phyloP scores from a whole-genome alignment of 1,284 basidiomycete genomes.

The Hortiboletus rubellus region DNA sequence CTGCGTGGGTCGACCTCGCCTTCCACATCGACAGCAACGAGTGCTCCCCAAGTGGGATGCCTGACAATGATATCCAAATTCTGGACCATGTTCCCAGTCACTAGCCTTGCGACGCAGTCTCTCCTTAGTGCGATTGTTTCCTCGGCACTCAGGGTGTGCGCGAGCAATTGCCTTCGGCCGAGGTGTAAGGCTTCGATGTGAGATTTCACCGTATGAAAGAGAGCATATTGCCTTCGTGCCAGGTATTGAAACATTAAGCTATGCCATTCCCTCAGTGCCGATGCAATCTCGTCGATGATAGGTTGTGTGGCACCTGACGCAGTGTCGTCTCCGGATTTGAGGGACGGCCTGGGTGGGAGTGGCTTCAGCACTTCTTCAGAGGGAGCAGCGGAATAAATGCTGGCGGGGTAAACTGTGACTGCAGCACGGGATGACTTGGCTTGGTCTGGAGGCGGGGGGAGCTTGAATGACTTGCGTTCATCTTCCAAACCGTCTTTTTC shows the following conservation, averaged over 20 bases:
- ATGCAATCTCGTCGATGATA: slow-evolving; percentile 96
- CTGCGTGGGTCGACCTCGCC: slow-evolving; percentile 71
- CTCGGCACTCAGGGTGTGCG: slow-evolving; percentile 85
- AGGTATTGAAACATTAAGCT: slow-evolving; percentile 91
- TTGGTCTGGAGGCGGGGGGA: slow-evolving; percentile 71
- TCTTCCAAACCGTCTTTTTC: slow-evolving; percentile 44
- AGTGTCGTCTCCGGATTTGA: slow-evolving; percentile 93
- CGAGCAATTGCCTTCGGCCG: slow-evolving; percentile 86
- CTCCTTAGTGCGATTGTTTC: slow-evolving; percentile 82
- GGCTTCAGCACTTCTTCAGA: slow-evolving; percentile 71
- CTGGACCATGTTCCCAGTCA: slow-evolving; percentile 89
- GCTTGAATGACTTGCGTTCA: slow-evolving; percentile 62
- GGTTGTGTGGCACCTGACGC: slow-evolving; percentile 80
- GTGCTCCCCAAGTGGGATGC: slow-evolving; percentile 87
- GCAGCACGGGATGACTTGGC: slow-evolving; percentile 69
- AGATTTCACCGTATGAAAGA: slow-evolving; percentile 84
- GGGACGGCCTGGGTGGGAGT: slow-evolving; percentile 87
- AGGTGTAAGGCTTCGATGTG: slow-evolving; percentile 92
- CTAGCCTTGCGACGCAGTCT: slow-evolving; percentile 87
- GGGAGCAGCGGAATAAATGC: slow-evolving; percentile 65
- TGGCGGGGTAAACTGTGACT: slow-evolving; percentile 65
- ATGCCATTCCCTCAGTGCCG: slow-evolving; percentile 95
- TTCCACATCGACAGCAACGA: slow-evolving; percentile 84
- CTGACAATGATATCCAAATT: slow-evolving; percentile 94
- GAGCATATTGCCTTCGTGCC: slow-evolving; percentile 82